phyloP scores from a whole-genome alignment of 192 early-diverging fungal genomes.

The Glomus cerebriforme region DNA sequence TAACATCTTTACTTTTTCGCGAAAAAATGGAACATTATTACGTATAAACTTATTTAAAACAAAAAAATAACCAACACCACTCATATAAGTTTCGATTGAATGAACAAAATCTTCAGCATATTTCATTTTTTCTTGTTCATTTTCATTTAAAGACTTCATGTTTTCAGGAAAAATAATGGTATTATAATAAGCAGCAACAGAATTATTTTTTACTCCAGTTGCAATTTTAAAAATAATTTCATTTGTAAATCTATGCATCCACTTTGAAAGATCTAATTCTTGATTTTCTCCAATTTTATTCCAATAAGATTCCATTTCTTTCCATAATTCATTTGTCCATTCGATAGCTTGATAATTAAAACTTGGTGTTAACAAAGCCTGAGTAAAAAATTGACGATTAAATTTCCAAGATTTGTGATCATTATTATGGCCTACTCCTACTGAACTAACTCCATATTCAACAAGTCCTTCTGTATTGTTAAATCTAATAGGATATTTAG shows the following conservation, averaged over 20 bases:
- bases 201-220: background rate
- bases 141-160: background rate
- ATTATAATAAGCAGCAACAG: constrained; percentile 3
- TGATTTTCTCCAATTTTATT: no score
- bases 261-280: no score
- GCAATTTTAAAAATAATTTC: background rate
- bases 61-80: background rate
- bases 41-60: no score
- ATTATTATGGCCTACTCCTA: background rate
- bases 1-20: no score
- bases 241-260: no score
- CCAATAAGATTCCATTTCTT: no score
- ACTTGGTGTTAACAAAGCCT: no score
- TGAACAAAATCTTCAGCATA: background rate
- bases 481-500: background rate
- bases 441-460: background rate
- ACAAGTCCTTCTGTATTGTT: background rate
- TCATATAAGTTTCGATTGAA: background rate
- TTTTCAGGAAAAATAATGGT: background rate
- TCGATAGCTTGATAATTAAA: no score
- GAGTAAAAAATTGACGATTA: no score
- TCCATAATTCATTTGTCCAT: no score
- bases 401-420: constrained; percentile 8
- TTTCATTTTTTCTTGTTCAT: background rate
- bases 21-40: no score